Evolutionary conservation across 805 yeast genomes (phyloP).

Genomic region (Candida palmyrensis): DNA sequence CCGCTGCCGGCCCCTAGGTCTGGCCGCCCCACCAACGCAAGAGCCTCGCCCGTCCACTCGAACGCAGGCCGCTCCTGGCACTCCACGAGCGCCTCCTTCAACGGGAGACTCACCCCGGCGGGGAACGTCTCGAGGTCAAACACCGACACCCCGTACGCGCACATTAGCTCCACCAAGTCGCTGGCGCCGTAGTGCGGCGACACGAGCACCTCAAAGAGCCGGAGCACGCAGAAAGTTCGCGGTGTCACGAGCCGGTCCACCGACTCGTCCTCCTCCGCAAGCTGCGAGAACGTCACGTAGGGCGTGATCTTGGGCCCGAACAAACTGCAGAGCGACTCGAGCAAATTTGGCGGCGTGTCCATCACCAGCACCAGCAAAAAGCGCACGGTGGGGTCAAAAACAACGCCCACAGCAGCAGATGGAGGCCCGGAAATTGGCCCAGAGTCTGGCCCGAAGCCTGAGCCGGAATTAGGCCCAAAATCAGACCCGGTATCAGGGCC

Average conservation of each 20-base stretch:
- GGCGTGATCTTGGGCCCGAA: conserved; percentile 37
- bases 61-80: conserved; percentile 51
- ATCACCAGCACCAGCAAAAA: conserved; percentile 44
- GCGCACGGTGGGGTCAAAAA: conserved; percentile 36
- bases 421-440: too few relatives aligned
- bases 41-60: conserved; percentile 41
- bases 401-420: too few relatives aligned
- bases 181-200: conserved; percentile 46
- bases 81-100: conserved; percentile 53
- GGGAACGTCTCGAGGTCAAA: conserved; percentile 66
- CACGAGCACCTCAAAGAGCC: conserved; percentile 58
- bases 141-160: conserved; percentile 47
- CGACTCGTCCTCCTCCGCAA: conserved; percentile 56
- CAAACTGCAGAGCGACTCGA: conserved; percentile 51
- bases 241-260: conserved; percentile 63
- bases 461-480: too few relatives aligned
- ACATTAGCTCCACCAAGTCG: conserved; percentile 59
- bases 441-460: too few relatives aligned
- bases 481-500: too few relatives aligned
- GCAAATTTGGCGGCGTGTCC: conserved; percentile 55
- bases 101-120: conserved; percentile 61
- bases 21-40: conserved; percentile 61
- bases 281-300: conserved; percentile 61
- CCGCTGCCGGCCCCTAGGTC: conserved; percentile 37
- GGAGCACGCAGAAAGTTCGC: conserved; percentile 52